phyloP scores from a whole-genome alignment of 495 filamentous ascomycete species.

The Endocarpon pusillum region DNA sequence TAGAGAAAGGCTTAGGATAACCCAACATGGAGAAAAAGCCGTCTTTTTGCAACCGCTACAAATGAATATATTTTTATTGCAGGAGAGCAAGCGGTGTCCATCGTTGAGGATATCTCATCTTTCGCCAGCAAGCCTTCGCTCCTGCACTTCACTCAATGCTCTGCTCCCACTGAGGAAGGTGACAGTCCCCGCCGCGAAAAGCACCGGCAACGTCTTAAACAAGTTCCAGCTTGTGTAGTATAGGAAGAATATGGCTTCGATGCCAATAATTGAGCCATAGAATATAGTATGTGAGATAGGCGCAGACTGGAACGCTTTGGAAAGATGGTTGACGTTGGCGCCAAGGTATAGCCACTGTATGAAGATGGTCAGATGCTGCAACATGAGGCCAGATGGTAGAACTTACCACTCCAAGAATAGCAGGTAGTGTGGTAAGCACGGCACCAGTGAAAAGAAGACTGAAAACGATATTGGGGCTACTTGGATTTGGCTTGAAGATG shows the following conservation, averaged over 20 bases:
- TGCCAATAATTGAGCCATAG: constrained; percentile 62
- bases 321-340: constrained; percentile 66
- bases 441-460: constrained; percentile 59
- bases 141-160: constrained; percentile 84
- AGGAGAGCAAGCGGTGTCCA: neutral
- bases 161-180: constrained; percentile 80
- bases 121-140: constrained; percentile 54
- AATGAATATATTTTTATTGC: neutral
- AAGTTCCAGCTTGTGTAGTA: constrained; percentile 91
- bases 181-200: constrained; percentile 44
- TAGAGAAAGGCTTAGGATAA: neutral
- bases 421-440: constrained; percentile 52
- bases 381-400: neutral
- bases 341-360: constrained; percentile 62
- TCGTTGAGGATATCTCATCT: neutral
- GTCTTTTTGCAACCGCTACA: too few species aligned
- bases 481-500: constrained; percentile 65
- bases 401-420: constrained; percentile 54
- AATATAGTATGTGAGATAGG: constrained; percentile 69
- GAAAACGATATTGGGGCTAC: constrained; percentile 67
- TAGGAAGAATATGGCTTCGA: constrained; percentile 86
- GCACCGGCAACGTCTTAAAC: constrained; percentile 72
- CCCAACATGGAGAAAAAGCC: too few species aligned
- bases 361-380: constrained; percentile 6
- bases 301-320: constrained; percentile 51